Evolutionary conservation across 139 green algal genomes (phyloP), one percentile per base, ranked within the genome.

Genomic region (Chlorella sorokiniana): DNA sequence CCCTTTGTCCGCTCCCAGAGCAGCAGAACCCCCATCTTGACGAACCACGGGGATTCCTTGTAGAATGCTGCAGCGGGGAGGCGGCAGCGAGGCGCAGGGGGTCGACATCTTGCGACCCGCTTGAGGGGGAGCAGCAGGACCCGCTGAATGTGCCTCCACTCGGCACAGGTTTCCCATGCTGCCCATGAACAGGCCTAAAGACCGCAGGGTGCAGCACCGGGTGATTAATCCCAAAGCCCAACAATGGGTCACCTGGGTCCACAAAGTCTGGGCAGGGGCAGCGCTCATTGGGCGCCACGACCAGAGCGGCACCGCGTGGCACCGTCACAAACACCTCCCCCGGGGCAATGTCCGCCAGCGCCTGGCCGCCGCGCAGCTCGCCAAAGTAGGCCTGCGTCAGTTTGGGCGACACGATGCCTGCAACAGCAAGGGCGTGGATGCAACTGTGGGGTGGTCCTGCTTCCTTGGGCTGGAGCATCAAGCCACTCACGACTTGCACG

Each of bases 21-120:
- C 61, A 98, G 79, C 76, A 94, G 86, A 22, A 94, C 76, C 2
- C 83, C 92, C 68, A 97, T 84, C 86, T 93, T 93, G 5, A 93
- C 73, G 59, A 22, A 86, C 88, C 86, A 95, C 14, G 90, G 88
- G 2, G 81, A 83, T 18, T 76, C 37, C 51, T 84, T 69, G 86
- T 89, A 96, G 51, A 88, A 94, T 3, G 79, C 88, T 37, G 75
- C 33, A 42, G 33, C 41, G 67, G 25, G 67, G 22, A 5, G 38
- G 40, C 1, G 38, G 40, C 38, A 74, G 25, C 5, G 25, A 3
- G 4, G 6, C 33, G 25, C 4, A 45, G 4, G 31, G 35, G 35
- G 27, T n/a, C 25, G 61, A 10, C 61, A 38, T 16, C 52, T 61
- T 16, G 52, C 2, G 9, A 23, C 25, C 52, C 22, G 52, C 52